Conservation (phyloP, 768 basidiomycete species). For the Termitomyces titanicus region DNA sequence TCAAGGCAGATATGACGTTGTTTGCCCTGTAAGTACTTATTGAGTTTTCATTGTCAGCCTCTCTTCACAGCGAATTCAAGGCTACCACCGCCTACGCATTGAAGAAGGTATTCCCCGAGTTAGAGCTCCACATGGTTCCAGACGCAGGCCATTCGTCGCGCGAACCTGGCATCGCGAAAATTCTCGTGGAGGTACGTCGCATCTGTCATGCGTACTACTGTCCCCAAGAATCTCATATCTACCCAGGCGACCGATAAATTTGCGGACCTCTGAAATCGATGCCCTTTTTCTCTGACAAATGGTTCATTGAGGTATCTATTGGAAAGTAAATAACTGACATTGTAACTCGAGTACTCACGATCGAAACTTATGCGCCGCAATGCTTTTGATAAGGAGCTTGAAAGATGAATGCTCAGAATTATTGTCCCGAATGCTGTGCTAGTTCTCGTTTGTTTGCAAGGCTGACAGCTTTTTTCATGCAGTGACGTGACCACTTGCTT, state of each 20-base stretch:
- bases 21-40: slow-evolving; percentile 66
- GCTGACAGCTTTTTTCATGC: neutral
- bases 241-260: slow-evolving; percentile 38
- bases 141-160: slow-evolving; percentile 87
- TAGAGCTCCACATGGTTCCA: slow-evolving; percentile 71
- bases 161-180: slow-evolving; percentile 65
- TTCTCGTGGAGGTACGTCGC: slow-evolving; percentile 63
- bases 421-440: neutral
- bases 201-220: neutral
- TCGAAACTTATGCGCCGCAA: neutral
- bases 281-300: neutral
- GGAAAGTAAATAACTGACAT: neutral
- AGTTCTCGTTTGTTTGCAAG: neutral
- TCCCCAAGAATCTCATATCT: neutral
- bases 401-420: neutral
- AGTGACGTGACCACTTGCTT: neutral
- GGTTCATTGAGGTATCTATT: too few species aligned
- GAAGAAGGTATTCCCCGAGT: slow-evolving; percentile 82
- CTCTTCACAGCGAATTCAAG: slow-evolving; percentile 26
- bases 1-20: slow-evolving; percentile 86
- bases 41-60: neutral
- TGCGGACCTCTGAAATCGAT: slow-evolving; percentile 21
- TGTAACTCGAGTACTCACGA: neutral
- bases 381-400: neutral
- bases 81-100: slow-evolving; percentile 77